Evolutionary conservation across 345 rosid species (phyloP), one percentile per base, ranked within the genome.

Genomic region (Acer negundo): DNA sequence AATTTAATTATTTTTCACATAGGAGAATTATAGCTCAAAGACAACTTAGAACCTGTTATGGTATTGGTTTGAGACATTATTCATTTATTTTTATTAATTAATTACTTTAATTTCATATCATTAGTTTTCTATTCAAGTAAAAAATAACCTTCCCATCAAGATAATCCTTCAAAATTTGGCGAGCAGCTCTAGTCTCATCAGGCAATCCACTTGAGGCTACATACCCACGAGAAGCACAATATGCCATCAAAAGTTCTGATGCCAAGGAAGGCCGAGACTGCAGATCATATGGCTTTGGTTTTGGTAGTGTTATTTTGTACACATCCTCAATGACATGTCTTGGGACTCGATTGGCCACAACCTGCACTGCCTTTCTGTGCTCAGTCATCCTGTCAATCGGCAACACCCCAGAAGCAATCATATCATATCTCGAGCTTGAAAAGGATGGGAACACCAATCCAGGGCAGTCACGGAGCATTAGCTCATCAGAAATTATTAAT

Each of bases 171-270:
- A 95, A 80, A 22, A 95, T 92, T 77, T 82, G 91, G 20, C 97
- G 95, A 56, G 97, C 93, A 64, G 95, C 99, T 77, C 84, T 88
- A 35, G 97, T 92, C 81, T 95, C 97, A 77, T 94, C 97, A 7
- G 99, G 99, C 80, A 94, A 80, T 73, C 98, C 99, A 88, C 98
- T 92, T n/a, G 99, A 81, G 24, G 92, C 97, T 64, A 95, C 93
- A 19, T 89, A 86, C 1, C 97, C 93, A 78, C 97, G 92, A 62
- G 97, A 92, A n/a, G 97, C 84, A 73, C 98, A 90, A 70, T 89
- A 92, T 11, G 93, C 83, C 71, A 90, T 86, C 67, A 95, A 55
- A 58, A 95, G 69, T 82, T 95, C 99, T 4, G 88, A 80, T 69
- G 98, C 95, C 76, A 84, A 85, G 72, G 99, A 97, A 64, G 97